A percentile compares a stretch with the other conserved stretches of the same genome.
Conservation (phyloP, 78 protist genomes). For the Pigoraptor vietnamica region DNA sequence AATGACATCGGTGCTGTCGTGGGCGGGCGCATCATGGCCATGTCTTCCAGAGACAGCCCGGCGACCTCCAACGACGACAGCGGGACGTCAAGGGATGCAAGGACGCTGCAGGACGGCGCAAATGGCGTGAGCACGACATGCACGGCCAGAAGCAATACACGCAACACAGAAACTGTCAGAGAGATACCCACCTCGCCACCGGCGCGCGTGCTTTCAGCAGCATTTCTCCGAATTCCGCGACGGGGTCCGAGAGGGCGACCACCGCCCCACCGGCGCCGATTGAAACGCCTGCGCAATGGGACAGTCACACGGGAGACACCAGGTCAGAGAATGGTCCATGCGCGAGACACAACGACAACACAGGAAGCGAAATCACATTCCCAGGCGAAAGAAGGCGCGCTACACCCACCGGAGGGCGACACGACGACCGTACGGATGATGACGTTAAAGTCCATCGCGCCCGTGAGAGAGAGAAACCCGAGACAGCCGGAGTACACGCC, state of each 20-base stretch:
- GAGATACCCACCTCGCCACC: too few species aligned
- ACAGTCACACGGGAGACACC: neutral
- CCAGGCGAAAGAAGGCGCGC: neutral
- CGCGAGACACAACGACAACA: neutral
- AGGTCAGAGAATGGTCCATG: neutral
- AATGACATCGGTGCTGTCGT: too few species aligned
- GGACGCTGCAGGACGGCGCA: too few species aligned
- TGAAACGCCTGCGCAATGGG: neutral
- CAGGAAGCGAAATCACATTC: neutral
- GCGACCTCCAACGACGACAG: too few species aligned
- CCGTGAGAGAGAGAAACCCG: slow-evolving; percentile 49
- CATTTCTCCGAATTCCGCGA: slow-evolving; percentile 56
- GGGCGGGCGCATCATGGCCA: too few species aligned
- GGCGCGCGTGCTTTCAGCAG: slow-evolving; percentile 36
- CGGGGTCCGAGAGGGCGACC: slow-evolving; percentile 46
- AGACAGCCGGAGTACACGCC: slow-evolving; percentile 42
- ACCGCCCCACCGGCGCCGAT: slow-evolving; percentile 77
- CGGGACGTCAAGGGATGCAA: too few species aligned
- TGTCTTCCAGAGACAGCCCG: too few species aligned
- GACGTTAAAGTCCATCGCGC: slow-evolving; percentile 44
- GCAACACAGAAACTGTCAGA: too few species aligned
- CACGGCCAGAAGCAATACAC: too few species aligned
- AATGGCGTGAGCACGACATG: too few species aligned
- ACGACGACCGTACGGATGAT: slow-evolving; percentile 55
- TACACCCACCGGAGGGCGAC: neutral